Evolutionary conservation across 2,329 filamentous ascomycete species (phyloP).

Genomic region (Fusarium sp.): DNA sequence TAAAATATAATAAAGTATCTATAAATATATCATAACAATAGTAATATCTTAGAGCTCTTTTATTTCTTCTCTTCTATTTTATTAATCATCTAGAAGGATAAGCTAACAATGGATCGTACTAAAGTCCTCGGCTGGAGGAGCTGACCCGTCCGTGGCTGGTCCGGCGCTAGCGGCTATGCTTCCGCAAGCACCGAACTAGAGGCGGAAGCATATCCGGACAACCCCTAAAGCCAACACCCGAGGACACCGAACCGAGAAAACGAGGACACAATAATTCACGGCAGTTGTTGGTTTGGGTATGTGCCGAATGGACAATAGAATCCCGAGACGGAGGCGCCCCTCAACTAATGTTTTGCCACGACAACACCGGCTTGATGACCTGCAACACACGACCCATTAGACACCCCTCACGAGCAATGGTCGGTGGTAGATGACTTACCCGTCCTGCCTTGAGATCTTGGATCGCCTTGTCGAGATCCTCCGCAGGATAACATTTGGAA

Average conservation of each 20-base stretch:
- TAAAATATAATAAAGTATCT: too few relatives aligned
- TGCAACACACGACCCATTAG: background rate
- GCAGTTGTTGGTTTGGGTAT: background rate
- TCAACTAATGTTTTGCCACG: background rate
- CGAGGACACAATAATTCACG: background rate
- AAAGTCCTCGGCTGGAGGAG: background rate
- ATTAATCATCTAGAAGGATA: too few relatives aligned
- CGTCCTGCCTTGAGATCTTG: background rate
- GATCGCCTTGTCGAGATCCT: background rate
- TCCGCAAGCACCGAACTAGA: background rate
- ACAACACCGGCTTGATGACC: background rate
- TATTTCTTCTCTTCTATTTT: too few relatives aligned
- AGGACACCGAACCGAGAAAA: background rate
- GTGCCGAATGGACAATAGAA: background rate
- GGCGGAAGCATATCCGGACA: background rate
- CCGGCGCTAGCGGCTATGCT: background rate
- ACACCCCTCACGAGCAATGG: background rate
- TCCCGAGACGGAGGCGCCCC: background rate
- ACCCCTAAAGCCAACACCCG: background rate
- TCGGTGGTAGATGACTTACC: background rate
- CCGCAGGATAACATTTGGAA: background rate
- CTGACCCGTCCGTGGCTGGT: background rate
- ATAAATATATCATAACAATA: too few relatives aligned
- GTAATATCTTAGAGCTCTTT: too few relatives aligned
- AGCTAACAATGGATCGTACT: too few relatives aligned